Conservation (phyloP, 257 asterid genomes). For the Solanum tarapatanum region DNA sequence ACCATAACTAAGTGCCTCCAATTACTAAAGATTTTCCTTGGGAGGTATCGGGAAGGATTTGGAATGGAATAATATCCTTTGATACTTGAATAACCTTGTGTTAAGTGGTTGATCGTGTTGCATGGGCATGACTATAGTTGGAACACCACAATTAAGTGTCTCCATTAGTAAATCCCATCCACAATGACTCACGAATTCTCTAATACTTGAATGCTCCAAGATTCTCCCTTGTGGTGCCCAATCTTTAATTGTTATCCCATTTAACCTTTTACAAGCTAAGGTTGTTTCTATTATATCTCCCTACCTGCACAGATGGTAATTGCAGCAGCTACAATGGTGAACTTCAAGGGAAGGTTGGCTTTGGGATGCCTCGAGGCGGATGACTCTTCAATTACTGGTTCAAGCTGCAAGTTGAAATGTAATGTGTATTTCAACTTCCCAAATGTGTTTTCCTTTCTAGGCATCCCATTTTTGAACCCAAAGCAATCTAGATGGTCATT, state of each 20-base stretch:
- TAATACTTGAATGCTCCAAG: constrained; percentile 26
- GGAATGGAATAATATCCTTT: no score
- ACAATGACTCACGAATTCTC: constrained; percentile 55
- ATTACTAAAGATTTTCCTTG: no score
- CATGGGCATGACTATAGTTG: constrained; percentile 51
- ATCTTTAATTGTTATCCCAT: no score
- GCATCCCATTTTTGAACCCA: no score
- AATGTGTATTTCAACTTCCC: no score
- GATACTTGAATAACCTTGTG: constrained; percentile 18
- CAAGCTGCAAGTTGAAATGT: background rate
- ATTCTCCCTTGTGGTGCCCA: constrained; percentile 52
- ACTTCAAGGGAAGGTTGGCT: background rate
- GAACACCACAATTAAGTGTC: constrained; percentile 28
- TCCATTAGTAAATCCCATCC: constrained; percentile 63
- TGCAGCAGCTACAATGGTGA: background rate
- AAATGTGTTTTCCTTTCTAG: no score
- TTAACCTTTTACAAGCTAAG: no score
- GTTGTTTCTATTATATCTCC: background rate
- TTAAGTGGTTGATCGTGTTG: constrained; percentile 56
- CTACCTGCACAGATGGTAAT: background rate
- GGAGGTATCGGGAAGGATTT: no score
- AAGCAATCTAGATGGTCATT: no score
- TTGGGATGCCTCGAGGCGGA: background rate
- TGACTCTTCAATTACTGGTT: background rate
- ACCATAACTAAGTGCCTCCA: no score